Conservation (phyloP, 805 yeast species). For the Spathaspora hagerdaliae region DNA sequence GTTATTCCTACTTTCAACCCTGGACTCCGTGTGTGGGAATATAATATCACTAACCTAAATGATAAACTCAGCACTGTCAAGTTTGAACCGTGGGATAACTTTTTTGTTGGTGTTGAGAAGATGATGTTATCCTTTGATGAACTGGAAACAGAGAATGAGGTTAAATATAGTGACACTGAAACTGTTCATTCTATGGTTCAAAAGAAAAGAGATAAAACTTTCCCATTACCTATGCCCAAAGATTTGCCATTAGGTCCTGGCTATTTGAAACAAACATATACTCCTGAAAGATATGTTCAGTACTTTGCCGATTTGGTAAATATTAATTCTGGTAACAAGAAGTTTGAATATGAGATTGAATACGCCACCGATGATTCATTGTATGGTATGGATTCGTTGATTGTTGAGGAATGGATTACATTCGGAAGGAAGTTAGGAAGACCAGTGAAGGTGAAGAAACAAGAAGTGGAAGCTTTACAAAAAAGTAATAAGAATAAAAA, state of each 20-base stretch:
- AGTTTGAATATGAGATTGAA: slow-evolving; percentile 59
- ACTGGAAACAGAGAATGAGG: slow-evolving; percentile 19
- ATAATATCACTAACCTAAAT: slow-evolving; percentile 60
- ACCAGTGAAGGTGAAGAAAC: slow-evolving; percentile 23
- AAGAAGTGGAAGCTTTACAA: slow-evolving; percentile 3
- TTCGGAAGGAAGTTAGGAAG: slow-evolving; percentile 52
- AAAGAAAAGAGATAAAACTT: slow-evolving; percentile 50
- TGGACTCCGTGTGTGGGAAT: slow-evolving; percentile 82
- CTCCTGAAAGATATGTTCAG: slow-evolving; percentile 72
- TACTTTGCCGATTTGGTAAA: slow-evolving; percentile 62
- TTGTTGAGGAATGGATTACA: slow-evolving; percentile 61
- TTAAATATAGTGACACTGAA: neutral
- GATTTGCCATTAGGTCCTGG: slow-evolving; percentile 68
- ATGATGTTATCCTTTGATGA: slow-evolving; percentile 24
- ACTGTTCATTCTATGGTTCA: neutral
- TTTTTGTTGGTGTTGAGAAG: slow-evolving; percentile 47
- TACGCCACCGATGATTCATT: slow-evolving; percentile 62
- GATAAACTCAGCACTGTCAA: slow-evolving; percentile 8
- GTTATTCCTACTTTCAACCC: slow-evolving; percentile 85
- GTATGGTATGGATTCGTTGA: slow-evolving; percentile 49
- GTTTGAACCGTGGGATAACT: slow-evolving; percentile 54
- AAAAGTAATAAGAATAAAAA: slow-evolving; percentile 5
- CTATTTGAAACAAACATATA: slow-evolving; percentile 61
- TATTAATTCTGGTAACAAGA: slow-evolving; percentile 41
- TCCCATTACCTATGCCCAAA: slow-evolving; percentile 57